Evolutionary conservation across 2,329 filamentous ascomycete species (phyloP).

Genomic region (Fusarium luffae): DNA sequence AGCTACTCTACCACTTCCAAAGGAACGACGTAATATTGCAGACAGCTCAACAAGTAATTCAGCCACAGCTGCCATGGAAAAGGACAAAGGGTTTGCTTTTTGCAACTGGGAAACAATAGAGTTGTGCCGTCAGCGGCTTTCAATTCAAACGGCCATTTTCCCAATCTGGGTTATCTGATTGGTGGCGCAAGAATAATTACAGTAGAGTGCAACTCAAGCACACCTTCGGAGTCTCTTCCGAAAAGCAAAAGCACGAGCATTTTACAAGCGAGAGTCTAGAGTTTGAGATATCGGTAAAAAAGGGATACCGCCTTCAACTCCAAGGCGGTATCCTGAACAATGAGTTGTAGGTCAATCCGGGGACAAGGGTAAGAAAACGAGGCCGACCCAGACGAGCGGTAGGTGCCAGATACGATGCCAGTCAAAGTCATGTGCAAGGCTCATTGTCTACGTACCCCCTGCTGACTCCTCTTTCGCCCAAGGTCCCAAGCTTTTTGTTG

Average conservation of each 20-base stretch:
- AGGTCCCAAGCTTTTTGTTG: constrained; percentile 9
- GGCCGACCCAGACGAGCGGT: constrained; percentile 38
- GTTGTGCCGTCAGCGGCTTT: constrained; percentile 37
- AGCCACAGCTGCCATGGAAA: constrained; percentile 5
- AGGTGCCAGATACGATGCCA: constrained; percentile 37
- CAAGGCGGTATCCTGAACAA: background rate
- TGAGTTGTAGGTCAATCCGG: constrained; percentile 1
- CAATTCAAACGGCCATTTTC: constrained; percentile 5
- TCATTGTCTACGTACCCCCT: constrained; percentile 31
- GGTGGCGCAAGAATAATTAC: constrained; percentile 2
- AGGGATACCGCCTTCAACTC: background rate
- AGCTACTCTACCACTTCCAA: too few relatives aligned
- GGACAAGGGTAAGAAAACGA: constrained; percentile 31
- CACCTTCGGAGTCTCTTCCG: constrained; percentile 8
- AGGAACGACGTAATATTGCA: constrained; percentile 41
- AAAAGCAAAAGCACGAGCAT: constrained; percentile 9
- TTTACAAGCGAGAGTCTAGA: background rate
- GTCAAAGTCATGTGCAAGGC: constrained; percentile 22
- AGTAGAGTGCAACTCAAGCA: background rate
- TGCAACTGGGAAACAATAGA: background rate
- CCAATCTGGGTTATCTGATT: constrained; percentile 26
- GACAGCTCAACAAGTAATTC: constrained; percentile 19
- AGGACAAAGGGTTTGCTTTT: constrained; percentile 6
- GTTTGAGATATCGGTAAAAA: constrained; percentile 14
- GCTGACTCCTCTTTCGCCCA: constrained; percentile 19